These are phyloP conservation scores for Ophiostoma tasmaniense DNA, from an alignment of 2,329 filamentous ascomycete genomes.

Conservation along the genomic window DNA sequence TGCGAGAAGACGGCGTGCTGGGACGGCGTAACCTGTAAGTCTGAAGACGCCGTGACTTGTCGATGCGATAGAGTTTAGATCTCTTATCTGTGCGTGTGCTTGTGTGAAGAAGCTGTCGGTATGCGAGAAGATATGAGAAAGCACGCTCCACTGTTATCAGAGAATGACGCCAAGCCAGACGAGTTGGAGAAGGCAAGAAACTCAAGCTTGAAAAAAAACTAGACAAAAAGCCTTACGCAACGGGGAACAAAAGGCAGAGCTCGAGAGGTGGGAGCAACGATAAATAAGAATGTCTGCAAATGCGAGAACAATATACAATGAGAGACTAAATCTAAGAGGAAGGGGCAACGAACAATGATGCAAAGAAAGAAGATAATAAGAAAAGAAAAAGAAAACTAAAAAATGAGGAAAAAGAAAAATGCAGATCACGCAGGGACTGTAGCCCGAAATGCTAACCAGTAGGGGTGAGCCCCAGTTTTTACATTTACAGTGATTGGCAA, in stretches of 20 bases:
- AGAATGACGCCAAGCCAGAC: background rate
- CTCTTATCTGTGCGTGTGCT: background rate
- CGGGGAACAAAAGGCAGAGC: background rate
- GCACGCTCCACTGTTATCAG: background rate
- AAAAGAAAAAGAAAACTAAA: background rate
- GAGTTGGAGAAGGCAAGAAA: background rate
- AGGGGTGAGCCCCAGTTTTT: background rate
- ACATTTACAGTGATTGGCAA: constrained; percentile 1
- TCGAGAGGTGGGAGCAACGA: background rate
- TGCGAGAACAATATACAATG: background rate
- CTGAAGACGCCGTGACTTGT: constrained; percentile 11
- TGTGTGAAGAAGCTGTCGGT: background rate
- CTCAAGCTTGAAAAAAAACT: no score
- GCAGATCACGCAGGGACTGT: background rate
- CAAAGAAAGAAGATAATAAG: background rate
- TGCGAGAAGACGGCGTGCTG: constrained; percentile 10
- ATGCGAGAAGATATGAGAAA: background rate
- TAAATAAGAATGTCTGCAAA: background rate
- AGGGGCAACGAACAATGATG: background rate
- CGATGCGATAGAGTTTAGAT: background rate
- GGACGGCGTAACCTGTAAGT: constrained; percentile 10
- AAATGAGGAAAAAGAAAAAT: background rate
- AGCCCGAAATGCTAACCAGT: background rate
- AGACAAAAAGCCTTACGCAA: background rate
- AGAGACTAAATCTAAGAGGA: background rate